These are phyloP conservation scores for Citrus glauca DNA, from an alignment of 345 rosid genomes.

Conservation along the genomic window DNA sequence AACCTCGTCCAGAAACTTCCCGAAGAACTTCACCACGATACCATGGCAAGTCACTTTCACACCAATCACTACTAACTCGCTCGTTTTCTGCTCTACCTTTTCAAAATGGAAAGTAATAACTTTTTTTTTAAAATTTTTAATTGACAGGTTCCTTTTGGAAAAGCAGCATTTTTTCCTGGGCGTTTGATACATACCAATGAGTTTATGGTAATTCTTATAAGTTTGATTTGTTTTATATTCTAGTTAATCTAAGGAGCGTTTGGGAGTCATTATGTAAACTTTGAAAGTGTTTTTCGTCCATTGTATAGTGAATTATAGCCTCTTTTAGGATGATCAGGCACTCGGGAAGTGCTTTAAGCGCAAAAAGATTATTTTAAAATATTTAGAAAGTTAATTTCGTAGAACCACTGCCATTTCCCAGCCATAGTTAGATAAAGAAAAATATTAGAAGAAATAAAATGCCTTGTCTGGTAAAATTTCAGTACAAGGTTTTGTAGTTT, in stretches of 20 bases:
- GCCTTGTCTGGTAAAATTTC: neutral
- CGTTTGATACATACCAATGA: constrained; percentile 87
- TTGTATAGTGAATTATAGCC: neutral
- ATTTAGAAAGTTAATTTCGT: neutral
- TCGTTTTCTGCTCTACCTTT: neutral
- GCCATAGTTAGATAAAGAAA: neutral
- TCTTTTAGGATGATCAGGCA: neutral
- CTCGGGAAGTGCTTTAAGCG: no score
- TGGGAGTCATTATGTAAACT: neutral
- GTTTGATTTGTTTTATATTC: neutral
- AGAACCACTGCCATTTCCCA: neutral
- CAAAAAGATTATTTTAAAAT: neutral
- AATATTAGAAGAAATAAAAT: neutral
- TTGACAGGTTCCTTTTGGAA: constrained; percentile 76
- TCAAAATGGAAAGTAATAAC: no score
- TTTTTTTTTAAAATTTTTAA: neutral
- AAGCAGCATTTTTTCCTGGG: constrained; percentile 84
- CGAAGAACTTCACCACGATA: constrained; percentile 72
- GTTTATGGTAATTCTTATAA: constrained; percentile 44
- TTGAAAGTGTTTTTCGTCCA: neutral
- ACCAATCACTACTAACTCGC: neutral
- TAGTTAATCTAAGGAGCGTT: neutral
- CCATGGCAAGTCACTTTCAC: constrained; percentile 48
- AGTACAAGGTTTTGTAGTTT: neutral
- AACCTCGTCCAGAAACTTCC: constrained; percentile 68